phyloP scores from a whole-genome alignment of 2,329 filamentous ascomycete species.

The Epichloe gansuensis region DNA sequence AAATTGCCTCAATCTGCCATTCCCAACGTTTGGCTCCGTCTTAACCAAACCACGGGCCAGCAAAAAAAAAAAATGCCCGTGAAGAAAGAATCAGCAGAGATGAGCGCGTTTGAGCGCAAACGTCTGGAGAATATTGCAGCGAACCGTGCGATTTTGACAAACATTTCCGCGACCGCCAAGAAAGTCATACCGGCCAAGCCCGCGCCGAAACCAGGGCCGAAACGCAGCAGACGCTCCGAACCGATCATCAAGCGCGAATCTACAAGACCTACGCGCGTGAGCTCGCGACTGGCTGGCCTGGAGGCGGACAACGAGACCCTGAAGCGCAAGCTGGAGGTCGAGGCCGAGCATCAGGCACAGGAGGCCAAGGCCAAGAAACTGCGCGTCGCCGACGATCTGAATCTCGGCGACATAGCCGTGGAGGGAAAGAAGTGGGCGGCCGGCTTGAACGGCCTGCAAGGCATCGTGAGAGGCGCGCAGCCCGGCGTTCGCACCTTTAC shows the following conservation, averaged over 20 bases:
- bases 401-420: constrained; percentile 64
- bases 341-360: constrained; percentile 28
- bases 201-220: constrained; percentile 30
- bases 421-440: constrained; percentile 66
- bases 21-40: not conserved
- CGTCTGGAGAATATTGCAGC: constrained; percentile 76
- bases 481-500: constrained; percentile 78
- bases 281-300: constrained; percentile 43
- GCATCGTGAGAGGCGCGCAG: constrained; percentile 51
- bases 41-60: no score
- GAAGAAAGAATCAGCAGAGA: constrained; percentile 28
- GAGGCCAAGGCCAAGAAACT: constrained; percentile 44
- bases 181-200: constrained; percentile 49
- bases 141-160: constrained; percentile 68
- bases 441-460: constrained; percentile 50
- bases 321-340: constrained; percentile 39
- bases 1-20: no score
- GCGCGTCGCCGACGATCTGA: constrained; percentile 44
- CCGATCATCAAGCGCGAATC: constrained; percentile 34
- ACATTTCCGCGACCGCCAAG: constrained; percentile 59
- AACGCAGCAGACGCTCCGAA: constrained; percentile 21
- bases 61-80: constrained; percentile 28
- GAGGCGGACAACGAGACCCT: constrained; percentile 33
- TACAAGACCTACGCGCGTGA: constrained; percentile 40
- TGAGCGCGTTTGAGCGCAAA: constrained; percentile 80